Evolutionary conservation across 179 eudicot genomes (phyloP).

Genomic region (Patellifolia procumbens): DNA sequence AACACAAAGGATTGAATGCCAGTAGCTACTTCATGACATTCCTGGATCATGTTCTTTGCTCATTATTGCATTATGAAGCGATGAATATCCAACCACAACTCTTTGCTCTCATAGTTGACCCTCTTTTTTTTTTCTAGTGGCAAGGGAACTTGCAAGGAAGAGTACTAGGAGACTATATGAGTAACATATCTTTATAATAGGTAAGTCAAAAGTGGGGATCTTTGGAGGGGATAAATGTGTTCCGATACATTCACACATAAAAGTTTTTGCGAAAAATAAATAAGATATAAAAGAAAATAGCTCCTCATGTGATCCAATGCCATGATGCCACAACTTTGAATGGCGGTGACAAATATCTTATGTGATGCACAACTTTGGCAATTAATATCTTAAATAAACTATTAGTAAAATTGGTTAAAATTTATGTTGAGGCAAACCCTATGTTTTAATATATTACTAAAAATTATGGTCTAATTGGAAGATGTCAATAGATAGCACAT

Average conservation of each 20-base stretch:
- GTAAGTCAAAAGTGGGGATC: neutral
- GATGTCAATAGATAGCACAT: too few species aligned
- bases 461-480: too few species aligned
- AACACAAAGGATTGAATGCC: neutral
- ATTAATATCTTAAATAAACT: too few species aligned
- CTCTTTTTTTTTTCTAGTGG: neutral
- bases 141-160: neutral
- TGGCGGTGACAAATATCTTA: conserved; percentile 12
- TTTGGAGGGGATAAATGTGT: neutral
- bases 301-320: neutral
- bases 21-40: neutral
- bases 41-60: neutral
- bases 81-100: neutral
- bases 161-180: neutral
- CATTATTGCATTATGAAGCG: neutral
- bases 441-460: too few species aligned
- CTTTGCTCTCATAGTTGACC: neutral
- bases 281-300: neutral
- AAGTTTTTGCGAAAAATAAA: neutral
- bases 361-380: too few species aligned
- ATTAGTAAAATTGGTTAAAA: too few species aligned
- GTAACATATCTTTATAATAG: neutral
- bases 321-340: neutral
- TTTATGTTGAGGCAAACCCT: too few species aligned
- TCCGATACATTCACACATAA: neutral